Conservation (phyloP, 2,329 filamentous ascomycete species). For the Scolecobasidium constrictum region DNA sequence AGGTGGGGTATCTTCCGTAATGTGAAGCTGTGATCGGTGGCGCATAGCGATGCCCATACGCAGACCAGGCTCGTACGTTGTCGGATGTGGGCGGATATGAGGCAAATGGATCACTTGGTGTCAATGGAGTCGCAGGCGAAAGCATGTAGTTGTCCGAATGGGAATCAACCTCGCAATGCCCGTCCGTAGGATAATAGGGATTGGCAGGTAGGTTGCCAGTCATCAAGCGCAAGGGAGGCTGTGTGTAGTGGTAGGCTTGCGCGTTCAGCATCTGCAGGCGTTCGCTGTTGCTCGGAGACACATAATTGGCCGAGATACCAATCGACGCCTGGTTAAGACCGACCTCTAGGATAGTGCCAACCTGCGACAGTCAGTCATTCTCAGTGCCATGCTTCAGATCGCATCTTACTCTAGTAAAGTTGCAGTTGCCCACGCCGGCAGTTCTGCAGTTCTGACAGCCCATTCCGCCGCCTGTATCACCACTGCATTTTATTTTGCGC, state of each 20-base stretch:
- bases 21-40: no score
- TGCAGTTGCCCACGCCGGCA: conserved; percentile 35
- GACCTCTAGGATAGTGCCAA: not conserved
- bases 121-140: not conserved
- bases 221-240: not conserved
- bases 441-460: conserved; percentile 65
- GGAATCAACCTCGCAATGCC: not conserved
- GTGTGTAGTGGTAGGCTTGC: not conserved
- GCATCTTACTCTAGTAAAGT: conserved; percentile 8
- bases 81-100: not conserved
- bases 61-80: not conserved
- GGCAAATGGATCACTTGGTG: not conserved
- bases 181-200: not conserved
- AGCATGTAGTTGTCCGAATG: not conserved
- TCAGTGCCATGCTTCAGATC: no score
- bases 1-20: no score
- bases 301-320: not conserved
- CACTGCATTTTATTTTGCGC: conserved; percentile 77
- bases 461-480: conserved; percentile 54
- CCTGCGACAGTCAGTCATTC: not conserved
- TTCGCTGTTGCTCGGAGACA: not conserved
- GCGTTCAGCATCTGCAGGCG: not conserved
- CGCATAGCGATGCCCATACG: not conserved
- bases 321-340: not conserved
- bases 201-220: not conserved